A percentile compares a stretch with the other conserved stretches of the same genome.
phyloP scores from a whole-genome alignment of 305 asterid species.

The Striga hermonthica region DNA sequence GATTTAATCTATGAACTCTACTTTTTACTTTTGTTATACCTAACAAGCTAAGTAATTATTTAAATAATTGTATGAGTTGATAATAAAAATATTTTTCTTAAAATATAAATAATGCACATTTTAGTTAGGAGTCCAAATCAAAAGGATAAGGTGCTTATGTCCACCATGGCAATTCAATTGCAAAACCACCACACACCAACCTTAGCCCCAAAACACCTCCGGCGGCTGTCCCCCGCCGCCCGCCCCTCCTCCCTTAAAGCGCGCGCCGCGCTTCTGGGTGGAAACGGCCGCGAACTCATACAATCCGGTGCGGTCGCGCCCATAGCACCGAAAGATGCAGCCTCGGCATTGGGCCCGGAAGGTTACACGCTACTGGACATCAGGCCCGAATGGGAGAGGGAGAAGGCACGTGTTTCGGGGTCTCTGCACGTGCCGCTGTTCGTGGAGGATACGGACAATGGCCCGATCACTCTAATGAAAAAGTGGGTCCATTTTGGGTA shows the following conservation, averaged over 20 bases:
- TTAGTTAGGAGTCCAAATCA: neutral
- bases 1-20: no score
- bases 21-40: no score
- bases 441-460: constrained; percentile 65
- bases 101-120: neutral
- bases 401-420: constrained; percentile 73
- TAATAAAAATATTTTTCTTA: no score
- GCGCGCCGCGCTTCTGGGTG: constrained; percentile 41
- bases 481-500: constrained; percentile 96
- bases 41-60: no score
- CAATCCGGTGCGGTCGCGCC: constrained; percentile 70
- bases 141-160: constrained; percentile 19
- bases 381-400: constrained; percentile 84
- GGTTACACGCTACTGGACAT: constrained; percentile 79
- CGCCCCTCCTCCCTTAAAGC: constrained; percentile 36
- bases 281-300: constrained; percentile 61
- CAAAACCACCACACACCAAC: constrained; percentile 52
- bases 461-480: constrained; percentile 68
- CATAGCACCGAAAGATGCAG: constrained; percentile 67
- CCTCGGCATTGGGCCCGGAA: constrained; percentile 50
- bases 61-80: no score
- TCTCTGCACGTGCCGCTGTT: constrained; percentile 85
- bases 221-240: constrained; percentile 33
- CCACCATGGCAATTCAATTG: constrained; percentile 48
- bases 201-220: constrained; percentile 36